Evolutionary conservation across 1,284 basidiomycete genomes (phyloP).

Genomic region (Ustilago shanxiensis): DNA sequence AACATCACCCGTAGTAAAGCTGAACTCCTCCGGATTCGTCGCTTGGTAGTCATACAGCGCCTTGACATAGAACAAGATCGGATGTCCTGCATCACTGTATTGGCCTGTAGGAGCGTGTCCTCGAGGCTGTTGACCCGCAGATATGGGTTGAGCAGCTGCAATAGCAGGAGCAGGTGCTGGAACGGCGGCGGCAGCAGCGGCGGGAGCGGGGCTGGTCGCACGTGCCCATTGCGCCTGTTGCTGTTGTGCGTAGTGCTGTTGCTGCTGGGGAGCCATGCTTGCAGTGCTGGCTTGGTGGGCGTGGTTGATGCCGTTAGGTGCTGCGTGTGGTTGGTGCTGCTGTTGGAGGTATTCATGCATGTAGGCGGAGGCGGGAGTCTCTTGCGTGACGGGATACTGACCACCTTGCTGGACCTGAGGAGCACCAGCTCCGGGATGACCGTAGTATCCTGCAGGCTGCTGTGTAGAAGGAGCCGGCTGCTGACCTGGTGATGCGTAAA

Average conservation of each 20-base stretch:
- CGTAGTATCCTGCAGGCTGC: conserved; percentile 58
- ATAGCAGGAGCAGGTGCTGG: conserved; percentile 44
- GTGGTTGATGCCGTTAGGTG: conserved; percentile 49
- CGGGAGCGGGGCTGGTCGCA: conserved; percentile 37
- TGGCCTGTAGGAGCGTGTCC: conserved; percentile 76
- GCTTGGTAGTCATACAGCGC: conserved; percentile 92
- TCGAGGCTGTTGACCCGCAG: conserved; percentile 24
- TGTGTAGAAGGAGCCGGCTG: conserved; percentile 39
- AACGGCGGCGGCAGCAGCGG: conserved; percentile 26
- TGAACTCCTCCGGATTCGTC: conserved; percentile 86
- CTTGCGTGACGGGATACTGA: conserved; percentile 43
- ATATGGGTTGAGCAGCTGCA: conserved; percentile 41
- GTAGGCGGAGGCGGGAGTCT: conserved; percentile 61
- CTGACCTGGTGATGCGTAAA: conserved; percentile 23
- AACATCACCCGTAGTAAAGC: conserved; percentile 88
- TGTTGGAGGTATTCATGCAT: conserved; percentile 68
- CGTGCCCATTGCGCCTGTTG: conserved; percentile 41
- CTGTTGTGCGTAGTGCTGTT: conserved; percentile 12
- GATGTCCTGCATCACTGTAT: conserved; percentile 81
- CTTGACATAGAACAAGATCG: conserved; percentile 81
- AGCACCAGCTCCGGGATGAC: conserved; percentile 10
- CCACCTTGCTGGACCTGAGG: conserved; percentile 60
- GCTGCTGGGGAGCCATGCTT: conserved; percentile 31
- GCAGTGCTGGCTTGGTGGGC: conserved; percentile 31
- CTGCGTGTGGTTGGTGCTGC: conserved; percentile 23